Evolutionary conservation across 805 yeast species (phyloP), one percentile per base, ranked within the genome.

Genomic region (Metschnikowia proteae): DNA sequence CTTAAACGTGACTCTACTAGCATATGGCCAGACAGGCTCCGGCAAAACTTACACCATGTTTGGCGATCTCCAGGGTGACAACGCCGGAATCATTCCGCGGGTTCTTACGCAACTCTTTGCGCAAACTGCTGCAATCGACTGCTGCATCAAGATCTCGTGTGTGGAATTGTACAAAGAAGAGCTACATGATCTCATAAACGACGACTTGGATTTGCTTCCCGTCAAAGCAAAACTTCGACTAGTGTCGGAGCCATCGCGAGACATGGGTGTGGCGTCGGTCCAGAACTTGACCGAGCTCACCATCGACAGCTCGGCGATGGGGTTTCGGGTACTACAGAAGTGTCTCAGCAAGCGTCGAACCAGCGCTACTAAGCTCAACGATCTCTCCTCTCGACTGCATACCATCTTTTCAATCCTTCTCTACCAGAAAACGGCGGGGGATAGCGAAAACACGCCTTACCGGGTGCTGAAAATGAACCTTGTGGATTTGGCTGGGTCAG

Each of bases 401-500:
- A 82, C 92, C 0, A 82, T 86, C 4, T 86, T 86, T 64, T 81
- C 90, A 2, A 74, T 86, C 28, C 76, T 75, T 39, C 64, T 86
- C 30, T 79, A 77, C 59, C 42, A 36, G 28, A 74, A 57, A 75
- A 74, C 49, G 73, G 40, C 74, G 43, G 70, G 77, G 11, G 41
- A 38, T 8, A n/a, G 53, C 8, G 45, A 37, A 5, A 17, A 31
- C 4, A 35, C 50, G 3, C 55, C 45, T 37, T 64, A 48, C 54
- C 60, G 71, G 2, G 75, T 78, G 2, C 83, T 89, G 5, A 88
- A 88, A 60, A 76, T 88, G 62, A 88, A 90, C 61, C 70, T 90
- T 23, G 98, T 92, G 5, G 98, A 92, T 69, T 74, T 92, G 54
- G 99, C 98, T 0, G 98, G 99, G 0, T 87, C 96, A 4, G 99